These are phyloP conservation scores for Phoma sp. DNA, from an alignment of 2,329 filamentous ascomycete genomes.

Conservation along the genomic window DNA sequence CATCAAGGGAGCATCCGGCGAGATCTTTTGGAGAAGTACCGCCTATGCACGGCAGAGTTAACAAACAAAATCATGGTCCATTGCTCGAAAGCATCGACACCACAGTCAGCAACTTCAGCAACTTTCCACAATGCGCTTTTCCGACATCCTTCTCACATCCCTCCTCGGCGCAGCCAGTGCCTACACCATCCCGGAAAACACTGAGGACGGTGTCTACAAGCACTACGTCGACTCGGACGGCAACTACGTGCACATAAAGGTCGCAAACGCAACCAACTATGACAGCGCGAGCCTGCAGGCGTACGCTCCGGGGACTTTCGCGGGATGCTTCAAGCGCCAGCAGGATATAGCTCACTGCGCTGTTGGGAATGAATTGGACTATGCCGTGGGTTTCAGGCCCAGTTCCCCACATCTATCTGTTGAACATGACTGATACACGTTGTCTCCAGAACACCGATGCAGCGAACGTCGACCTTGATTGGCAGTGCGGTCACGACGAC, in stretches of 20 bases:
- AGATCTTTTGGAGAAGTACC: too few relatives aligned
- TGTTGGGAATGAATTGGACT: not conserved
- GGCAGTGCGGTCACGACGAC: not conserved
- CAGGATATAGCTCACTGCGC: not conserved
- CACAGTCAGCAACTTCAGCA: not conserved
- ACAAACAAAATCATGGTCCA: too few relatives aligned
- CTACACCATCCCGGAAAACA: not conserved
- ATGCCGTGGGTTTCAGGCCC: not conserved
- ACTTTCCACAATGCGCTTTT: not conserved
- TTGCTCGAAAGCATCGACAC: not conserved
- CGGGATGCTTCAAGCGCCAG: not conserved
- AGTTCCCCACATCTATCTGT: too few relatives aligned
- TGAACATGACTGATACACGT: not conserved
- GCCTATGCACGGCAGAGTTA: too few relatives aligned
- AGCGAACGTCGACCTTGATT: not conserved
- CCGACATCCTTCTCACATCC: not conserved
- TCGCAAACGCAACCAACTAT: not conserved
- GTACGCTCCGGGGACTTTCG: not conserved
- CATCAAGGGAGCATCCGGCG: too few relatives aligned
- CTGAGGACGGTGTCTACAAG: not conserved
- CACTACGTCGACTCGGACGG: not conserved
- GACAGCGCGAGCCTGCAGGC: not conserved
- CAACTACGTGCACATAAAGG: not conserved
- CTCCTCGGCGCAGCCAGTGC: not conserved
- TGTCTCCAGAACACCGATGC: not conserved